Conservation (phyloP, 257 asterid genomes). For the Lycium ferocissimum region DNA sequence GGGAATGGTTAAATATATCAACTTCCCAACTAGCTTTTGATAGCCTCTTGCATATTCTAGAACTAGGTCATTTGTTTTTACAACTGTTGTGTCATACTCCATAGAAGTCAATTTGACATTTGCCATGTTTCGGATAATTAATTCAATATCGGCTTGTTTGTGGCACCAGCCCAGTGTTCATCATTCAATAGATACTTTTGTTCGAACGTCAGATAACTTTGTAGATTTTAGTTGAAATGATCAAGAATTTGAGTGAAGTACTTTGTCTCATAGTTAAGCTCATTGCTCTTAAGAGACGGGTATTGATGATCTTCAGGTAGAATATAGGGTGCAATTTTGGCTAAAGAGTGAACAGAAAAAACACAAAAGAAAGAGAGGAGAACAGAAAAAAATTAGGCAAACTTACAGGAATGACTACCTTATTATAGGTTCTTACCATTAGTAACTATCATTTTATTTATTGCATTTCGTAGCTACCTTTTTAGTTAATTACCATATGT, state of each 20-base stretch:
- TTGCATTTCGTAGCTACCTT: no score
- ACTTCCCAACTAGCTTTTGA: no score
- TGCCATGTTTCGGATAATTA: constrained; percentile 64
- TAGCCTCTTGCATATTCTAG: no score
- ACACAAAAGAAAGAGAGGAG: background rate
- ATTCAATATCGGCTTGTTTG: constrained; percentile 70
- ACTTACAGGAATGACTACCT: no score
- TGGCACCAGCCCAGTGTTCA: constrained; percentile 73
- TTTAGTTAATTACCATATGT: no score
- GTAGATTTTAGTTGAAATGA: constrained; percentile 76
- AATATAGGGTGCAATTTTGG: background rate
- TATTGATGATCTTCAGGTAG: background rate
- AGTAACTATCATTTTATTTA: no score
- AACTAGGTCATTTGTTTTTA: no score
- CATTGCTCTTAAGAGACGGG: background rate
- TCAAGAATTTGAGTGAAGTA: constrained; percentile 78
- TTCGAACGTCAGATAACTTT: constrained; percentile 72
- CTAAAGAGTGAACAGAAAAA: constrained; percentile 5
- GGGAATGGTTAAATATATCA: no score
- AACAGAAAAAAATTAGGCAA: background rate
- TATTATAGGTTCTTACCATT: no score
- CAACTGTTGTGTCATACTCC: no score
- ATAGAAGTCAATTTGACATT: no score
- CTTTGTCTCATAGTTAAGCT: constrained; percentile 43
- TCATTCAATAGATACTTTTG: constrained; percentile 69